A percentile compares a stretch with the other conserved stretches of the same genome.
Conservation (phyloP, 306 rosid genomes). For the Echinosophora koreensis region DNA sequence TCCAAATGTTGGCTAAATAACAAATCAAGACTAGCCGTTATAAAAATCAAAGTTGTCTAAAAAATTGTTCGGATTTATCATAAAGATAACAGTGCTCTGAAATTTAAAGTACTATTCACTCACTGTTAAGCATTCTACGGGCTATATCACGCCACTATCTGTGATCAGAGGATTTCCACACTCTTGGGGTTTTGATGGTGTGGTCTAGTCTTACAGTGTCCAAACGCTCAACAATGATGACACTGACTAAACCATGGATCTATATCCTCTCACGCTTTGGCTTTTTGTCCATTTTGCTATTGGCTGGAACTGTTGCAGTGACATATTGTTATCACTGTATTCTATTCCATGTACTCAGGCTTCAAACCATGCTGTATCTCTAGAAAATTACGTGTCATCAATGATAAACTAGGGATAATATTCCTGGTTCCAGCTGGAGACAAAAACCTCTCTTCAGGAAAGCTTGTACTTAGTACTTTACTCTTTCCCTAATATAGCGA, state of each 20-base stretch:
- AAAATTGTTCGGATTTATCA: no score
- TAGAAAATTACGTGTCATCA: neutral
- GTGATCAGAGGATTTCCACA: neutral
- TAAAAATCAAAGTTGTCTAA: no score
- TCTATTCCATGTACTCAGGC: neutral
- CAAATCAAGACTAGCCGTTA: no score
- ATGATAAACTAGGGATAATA: constrained; percentile 16
- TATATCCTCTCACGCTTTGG: neutral
- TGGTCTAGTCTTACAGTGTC: neutral
- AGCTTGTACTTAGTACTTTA: neutral
- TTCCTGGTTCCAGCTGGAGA: constrained; percentile 26
- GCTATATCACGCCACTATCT: neutral
- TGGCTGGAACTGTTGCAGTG: neutral
- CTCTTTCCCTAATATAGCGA: neutral
- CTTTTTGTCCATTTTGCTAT: neutral
- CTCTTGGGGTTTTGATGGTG: neutral
- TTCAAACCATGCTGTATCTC: constrained; percentile 1
- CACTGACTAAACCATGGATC: neutral
- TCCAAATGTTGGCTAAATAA: no score
- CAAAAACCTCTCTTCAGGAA: constrained; percentile 22
- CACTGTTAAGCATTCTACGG: neutral
- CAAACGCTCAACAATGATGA: neutral
- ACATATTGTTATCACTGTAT: neutral
- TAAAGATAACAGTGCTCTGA: no score
- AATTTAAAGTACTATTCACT: neutral